Evolutionary conservation across 805 yeast species (phyloP).

Genomic region (Huiozyma sinensis): DNA sequence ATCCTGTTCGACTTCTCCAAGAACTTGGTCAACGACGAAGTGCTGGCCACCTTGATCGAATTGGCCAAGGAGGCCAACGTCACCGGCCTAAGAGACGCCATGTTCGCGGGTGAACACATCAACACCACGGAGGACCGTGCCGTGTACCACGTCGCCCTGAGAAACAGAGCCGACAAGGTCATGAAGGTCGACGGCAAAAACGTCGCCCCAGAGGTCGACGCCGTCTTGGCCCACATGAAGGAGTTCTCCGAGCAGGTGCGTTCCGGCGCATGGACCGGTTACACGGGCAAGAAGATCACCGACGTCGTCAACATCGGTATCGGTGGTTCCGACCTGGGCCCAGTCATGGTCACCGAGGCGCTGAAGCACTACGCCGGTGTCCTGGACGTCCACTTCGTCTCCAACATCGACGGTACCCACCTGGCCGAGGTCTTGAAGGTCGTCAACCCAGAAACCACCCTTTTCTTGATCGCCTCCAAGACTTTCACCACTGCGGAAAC

Average conservation of each 20-base stretch:
- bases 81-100: conserved; percentile 74
- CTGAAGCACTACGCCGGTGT: conserved; percentile 78
- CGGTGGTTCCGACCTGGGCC: conserved; percentile 98
- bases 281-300: conserved; percentile 87
- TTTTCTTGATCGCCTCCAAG: conserved; percentile 88
- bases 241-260: conserved; percentile 86
- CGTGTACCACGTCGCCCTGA: conserved; percentile 90
- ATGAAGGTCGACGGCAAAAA: conserved; percentile 85
- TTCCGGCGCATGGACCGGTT: conserved; percentile 93
- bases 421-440: conserved; percentile 77
- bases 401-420: conserved; percentile 98
- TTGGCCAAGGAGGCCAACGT: conserved; percentile 88
- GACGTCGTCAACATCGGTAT: conserved; percentile 96
- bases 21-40: conserved; percentile 82
- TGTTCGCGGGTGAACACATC: conserved; percentile 90
- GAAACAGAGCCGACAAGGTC: conserved; percentile 79
- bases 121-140: conserved; percentile 95
- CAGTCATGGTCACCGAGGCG: conserved; percentile 99
- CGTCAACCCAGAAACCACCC: conserved; percentile 81
- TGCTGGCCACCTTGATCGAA: conserved; percentile 52
- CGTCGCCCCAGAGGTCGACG: conserved; percentile 85
- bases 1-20: conserved; percentile 92
- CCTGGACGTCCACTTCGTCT: conserved; percentile 81
- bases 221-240: conserved; percentile 90
- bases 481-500: conserved; percentile 99